Percentiles rank a stretch among this genome's conserved stretches.
These are phyloP conservation scores for Pseudonectria buxi DNA, from an alignment of 2,329 filamentous ascomycete genomes.

Conservation along the genomic window DNA sequence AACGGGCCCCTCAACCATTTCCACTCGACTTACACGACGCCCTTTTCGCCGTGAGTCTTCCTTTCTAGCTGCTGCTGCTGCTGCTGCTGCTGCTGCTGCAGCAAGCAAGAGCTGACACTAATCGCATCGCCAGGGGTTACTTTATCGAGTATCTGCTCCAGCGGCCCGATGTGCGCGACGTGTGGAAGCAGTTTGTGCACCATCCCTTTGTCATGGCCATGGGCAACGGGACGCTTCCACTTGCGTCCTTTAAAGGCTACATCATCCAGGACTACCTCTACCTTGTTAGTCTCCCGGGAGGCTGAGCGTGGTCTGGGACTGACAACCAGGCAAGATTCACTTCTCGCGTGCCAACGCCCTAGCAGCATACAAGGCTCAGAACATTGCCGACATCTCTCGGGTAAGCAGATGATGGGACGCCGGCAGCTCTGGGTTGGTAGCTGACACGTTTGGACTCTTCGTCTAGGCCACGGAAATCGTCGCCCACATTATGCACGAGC, in stretches of 20 bases:
- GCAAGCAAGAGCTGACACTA: neutral
- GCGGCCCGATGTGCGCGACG: constrained; percentile 62
- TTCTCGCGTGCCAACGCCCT: constrained; percentile 83
- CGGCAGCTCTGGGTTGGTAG: no score
- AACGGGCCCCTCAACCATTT: constrained; percentile 74
- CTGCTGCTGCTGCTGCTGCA: no score
- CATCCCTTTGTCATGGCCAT: constrained; percentile 77
- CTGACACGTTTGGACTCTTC: neutral
- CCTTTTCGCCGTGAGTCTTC: constrained; percentile 54
- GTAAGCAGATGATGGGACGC: constrained; percentile 35
- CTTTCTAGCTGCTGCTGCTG: no score
- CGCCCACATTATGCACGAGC: constrained; percentile 70
- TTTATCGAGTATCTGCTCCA: constrained; percentile 81
- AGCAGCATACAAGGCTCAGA: constrained; percentile 76
- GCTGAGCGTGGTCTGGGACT: neutral
- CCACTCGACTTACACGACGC: constrained; percentile 61
- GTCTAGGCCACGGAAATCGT: constrained; percentile 52
- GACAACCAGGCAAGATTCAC: constrained; percentile 51
- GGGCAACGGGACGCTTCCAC: constrained; percentile 66
- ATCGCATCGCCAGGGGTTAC: constrained; percentile 46
- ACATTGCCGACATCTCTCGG: constrained; percentile 63
- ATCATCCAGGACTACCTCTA: constrained; percentile 91
- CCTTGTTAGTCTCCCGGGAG: constrained; percentile 45
- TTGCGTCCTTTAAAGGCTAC: constrained; percentile 79
- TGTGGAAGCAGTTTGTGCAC: constrained; percentile 71